Evolutionary conservation across 768 basidiomycete species (phyloP).

Genomic region (Auricularia cornea): DNA sequence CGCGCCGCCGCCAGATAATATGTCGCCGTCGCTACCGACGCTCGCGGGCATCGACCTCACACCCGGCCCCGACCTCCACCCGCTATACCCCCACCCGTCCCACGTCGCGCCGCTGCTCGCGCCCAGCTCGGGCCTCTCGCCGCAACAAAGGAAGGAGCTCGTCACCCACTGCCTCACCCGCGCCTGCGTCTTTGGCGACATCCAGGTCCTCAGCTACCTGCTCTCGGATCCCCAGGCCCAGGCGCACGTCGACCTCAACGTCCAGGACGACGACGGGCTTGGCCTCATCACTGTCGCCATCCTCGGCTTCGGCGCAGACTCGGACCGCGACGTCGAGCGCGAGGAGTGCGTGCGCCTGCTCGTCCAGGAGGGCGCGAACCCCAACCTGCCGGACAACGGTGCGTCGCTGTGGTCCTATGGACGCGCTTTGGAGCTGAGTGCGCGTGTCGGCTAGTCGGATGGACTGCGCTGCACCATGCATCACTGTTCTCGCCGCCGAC

Average conservation of each 20-base stretch:
- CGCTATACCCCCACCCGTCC: conserved; percentile 60
- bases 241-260: conserved; percentile 53
- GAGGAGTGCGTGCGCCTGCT: conserved; percentile 84
- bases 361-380: conserved; percentile 68
- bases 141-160: conserved; percentile 59
- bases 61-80: conserved; percentile 74
- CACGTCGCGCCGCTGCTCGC: conserved; percentile 58
- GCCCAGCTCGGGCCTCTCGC: conserved; percentile 56
- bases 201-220: conserved; percentile 62
- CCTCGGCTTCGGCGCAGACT: conserved; percentile 74
- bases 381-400: conserved; percentile 56
- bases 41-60: conserved; percentile 43
- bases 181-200: conserved; percentile 71
- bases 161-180: conserved; percentile 67
- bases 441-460: conserved; percentile 56
- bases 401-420: conserved; percentile 15
- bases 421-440: background rate
- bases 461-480: conserved; percentile 93
- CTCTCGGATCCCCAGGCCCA: conserved; percentile 61
- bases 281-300: conserved; percentile 70
- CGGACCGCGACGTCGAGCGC: conserved; percentile 77
- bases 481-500: conserved; percentile 84
- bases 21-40: conserved; percentile 7
- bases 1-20: background rate
- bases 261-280: conserved; percentile 80